Base-by-base conservation (phyloP, 2,329 filamentous ascomycete species). In the Fusarium devonianum region DNA sequence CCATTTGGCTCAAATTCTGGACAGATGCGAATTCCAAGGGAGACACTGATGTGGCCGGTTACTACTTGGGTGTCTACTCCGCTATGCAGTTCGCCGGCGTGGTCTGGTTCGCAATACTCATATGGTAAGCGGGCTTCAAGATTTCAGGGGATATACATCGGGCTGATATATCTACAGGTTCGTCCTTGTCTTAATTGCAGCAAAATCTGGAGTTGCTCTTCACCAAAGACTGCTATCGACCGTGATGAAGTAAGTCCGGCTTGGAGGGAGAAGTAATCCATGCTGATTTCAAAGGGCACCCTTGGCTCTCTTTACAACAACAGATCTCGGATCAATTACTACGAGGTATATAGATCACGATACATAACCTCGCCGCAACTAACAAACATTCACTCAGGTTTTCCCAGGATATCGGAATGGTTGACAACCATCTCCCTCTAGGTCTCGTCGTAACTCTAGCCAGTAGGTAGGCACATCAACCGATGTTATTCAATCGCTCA, bases 321-420 rank as follows among this genome's bases (percentile, higher is more conserved):
- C 71, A 0, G 73, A 77, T 12, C 67, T 64, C 4, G 76, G 75
- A 4, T 69, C 68, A 0, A 72, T 75, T 3, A 64, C 75, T 7
- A 78, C 75, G 21, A 64, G 75, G 71, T 71, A 55, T 58, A 9
- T n/a, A 4, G n/a, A n/a, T 14, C 0, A 3, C n/a, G n/a, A n/a
- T n/a, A n/a, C n/a, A n/a, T n/a, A n/a, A n/a, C n/a, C n/a, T n/a
- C n/a, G n/a, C n/a, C n/a, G n/a, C n/a, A n/a, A n/a, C n/a, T n/a
- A n/a, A n/a, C n/a, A n/a, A n/a, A n/a, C n/a, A n/a, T n/a, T n/a
- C n/a, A 26, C 2, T 2, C 29, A 73, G 72, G 45, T 78, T 78
- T 51, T 73, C 70, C 7, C 73, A 78, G 56, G 74, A 78, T 26
- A 72, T 77, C 6, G 68, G 73, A 37, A 69, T 77, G 12, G 58